phyloP scores from a whole-genome alignment of 768 basidiomycete species.

The Boletus fagicola region DNA sequence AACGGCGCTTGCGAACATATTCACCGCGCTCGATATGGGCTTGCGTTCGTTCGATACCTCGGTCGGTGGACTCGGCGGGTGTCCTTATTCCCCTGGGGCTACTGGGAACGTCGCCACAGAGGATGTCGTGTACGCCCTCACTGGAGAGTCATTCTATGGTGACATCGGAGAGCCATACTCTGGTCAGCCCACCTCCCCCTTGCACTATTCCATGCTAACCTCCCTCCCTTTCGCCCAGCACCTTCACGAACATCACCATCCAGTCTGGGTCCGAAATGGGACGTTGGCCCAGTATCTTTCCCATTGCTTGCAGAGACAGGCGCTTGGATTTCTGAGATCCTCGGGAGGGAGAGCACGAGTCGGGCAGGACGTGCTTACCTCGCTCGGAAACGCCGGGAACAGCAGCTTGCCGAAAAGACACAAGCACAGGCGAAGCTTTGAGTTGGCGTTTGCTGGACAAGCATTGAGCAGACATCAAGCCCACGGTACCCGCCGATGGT shows the following conservation, averaged over 20 bases:
- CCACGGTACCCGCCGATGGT: neutral
- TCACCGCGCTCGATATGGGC: conserved; percentile 69
- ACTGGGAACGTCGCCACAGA: conserved; percentile 96
- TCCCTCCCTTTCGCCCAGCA: neutral
- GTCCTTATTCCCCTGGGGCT: conserved; percentile 94
- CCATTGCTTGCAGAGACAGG: conserved; percentile 73
- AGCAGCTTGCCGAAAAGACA: conserved; percentile 18
- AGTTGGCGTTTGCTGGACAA: too few relatives aligned
- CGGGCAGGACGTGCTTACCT: conserved; percentile 72
- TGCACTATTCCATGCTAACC: neutral
- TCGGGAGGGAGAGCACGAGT: conserved; percentile 70
- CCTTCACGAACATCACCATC: neutral
- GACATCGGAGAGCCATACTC: conserved; percentile 35
- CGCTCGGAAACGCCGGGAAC: conserved; percentile 46
- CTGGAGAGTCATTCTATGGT: conserved; percentile 59
- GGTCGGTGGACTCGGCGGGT: conserved; percentile 89
- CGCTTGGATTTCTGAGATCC: conserved; percentile 72
- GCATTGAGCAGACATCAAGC: neutral
- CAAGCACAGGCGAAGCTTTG: conserved; percentile 7
- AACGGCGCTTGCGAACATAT: conserved; percentile 73
- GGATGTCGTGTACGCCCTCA: conserved; percentile 81
- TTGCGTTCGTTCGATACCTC: conserved; percentile 80
- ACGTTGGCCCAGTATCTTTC: conserved; percentile 50
- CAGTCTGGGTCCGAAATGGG: conserved; percentile 21
- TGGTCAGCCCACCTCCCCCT: conserved; percentile 11